Conservation (phyloP, 257 asterid genomes). For the Solanum etuberosum region DNA sequence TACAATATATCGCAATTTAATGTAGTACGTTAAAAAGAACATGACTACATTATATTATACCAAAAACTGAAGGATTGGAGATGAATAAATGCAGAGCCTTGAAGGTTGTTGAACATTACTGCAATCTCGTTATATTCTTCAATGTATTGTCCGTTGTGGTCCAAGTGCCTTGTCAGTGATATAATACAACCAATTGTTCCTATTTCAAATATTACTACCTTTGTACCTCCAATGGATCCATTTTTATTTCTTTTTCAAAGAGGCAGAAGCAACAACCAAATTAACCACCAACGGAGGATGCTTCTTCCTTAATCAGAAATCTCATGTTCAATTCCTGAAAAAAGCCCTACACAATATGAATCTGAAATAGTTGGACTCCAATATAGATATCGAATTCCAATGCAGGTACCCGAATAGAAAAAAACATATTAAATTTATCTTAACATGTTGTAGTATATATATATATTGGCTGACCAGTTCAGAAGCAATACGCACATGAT, state of each 20-base stretch:
- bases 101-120: slow-evolving; percentile 28
- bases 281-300: not conserved
- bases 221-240: slow-evolving; percentile 63
- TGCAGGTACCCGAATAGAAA: too few species aligned
- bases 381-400: too few species aligned
- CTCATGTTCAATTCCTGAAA: not conserved
- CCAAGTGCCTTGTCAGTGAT: slow-evolving; percentile 15
- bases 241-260: slow-evolving; percentile 8
- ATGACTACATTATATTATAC: not conserved
- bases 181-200: slow-evolving; percentile 70
- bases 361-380: too few species aligned
- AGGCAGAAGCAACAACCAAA: not conserved
- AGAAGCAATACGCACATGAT: not conserved
- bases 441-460: not conserved
- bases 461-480: not conserved
- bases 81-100: slow-evolving; percentile 31
- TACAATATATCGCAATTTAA: not conserved
- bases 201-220: slow-evolving; percentile 42
- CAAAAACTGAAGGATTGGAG: slow-evolving; percentile 36
- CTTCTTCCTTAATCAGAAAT: rapidly evolving
- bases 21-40: not conserved
- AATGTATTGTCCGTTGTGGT: slow-evolving; percentile 34
- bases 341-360: too few species aligned
- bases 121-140: slow-evolving; percentile 33
- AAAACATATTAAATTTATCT: not conserved